phyloP scores from a whole-genome alignment of 768 basidiomycete genomes.

The Mycena pura region DNA sequence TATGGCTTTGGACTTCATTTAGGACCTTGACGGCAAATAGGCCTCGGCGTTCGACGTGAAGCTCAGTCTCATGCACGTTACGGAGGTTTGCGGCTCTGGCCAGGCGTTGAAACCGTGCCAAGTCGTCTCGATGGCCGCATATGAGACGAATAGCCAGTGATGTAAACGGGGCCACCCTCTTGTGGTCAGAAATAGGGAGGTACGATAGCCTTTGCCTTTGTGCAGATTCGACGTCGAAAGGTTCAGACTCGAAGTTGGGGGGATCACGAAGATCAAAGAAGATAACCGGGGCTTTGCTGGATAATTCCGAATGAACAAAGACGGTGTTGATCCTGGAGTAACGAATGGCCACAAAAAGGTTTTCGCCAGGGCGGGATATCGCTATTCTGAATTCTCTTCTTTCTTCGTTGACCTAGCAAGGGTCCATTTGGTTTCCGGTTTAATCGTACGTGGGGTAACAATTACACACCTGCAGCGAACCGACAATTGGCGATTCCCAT shows the following conservation, averaged over 20 bases:
- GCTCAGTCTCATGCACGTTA: slow-evolving; percentile 41
- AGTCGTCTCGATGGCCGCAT: slow-evolving; percentile 41
- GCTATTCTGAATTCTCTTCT: slow-evolving; percentile 55
- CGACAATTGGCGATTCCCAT: slow-evolving; percentile 49
- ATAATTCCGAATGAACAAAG: slow-evolving; percentile 41
- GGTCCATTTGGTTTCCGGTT: no score
- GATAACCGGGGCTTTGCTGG: slow-evolving; percentile 40
- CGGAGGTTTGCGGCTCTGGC: slow-evolving; percentile 47
- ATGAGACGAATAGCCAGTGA: slow-evolving; percentile 61
- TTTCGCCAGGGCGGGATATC: slow-evolving; percentile 29
- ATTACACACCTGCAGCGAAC: neutral
- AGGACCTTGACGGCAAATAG: slow-evolving; percentile 52
- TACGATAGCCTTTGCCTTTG: slow-evolving; percentile 44
- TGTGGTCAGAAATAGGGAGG: slow-evolving; percentile 50
- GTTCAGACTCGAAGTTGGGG: slow-evolving; percentile 46
- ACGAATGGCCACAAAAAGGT: slow-evolving; percentile 49
- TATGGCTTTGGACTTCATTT: slow-evolving; percentile 38
- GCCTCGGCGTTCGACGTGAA: slow-evolving; percentile 46
- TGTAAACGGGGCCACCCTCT: slow-evolving; percentile 54
- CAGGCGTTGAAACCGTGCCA: slow-evolving; percentile 47
- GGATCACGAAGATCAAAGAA: slow-evolving; percentile 51
- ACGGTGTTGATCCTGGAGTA: slow-evolving; percentile 51
- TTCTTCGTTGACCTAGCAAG: slow-evolving; percentile 43
- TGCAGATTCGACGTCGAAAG: neutral
- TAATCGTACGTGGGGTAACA: no score